phyloP scores from a whole-genome alignment of 139 green algal species.

The Helicosporidium sp. region DNA sequence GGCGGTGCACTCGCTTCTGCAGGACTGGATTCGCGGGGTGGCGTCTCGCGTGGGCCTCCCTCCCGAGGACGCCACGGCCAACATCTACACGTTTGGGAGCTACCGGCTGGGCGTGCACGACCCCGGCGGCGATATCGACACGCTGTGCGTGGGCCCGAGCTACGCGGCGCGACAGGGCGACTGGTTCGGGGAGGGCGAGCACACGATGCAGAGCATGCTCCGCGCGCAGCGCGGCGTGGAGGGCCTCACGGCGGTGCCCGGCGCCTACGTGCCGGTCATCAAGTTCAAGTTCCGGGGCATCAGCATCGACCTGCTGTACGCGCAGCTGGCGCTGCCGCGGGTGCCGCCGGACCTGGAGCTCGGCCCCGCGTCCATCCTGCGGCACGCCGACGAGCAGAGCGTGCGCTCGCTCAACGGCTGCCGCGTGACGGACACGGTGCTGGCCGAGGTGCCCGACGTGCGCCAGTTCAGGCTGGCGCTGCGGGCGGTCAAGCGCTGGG shows the following conservation, averaged over 20 bases:
- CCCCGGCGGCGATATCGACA: constrained; percentile 89
- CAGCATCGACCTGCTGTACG: constrained; percentile 84
- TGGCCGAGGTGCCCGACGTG: constrained; percentile 39
- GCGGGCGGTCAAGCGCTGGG: constrained; percentile 77
- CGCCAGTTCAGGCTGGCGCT: constrained; percentile 46
- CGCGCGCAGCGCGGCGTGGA: constrained; percentile 36
- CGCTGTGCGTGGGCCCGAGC: constrained; percentile 69
- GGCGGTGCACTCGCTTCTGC: constrained; percentile 19
- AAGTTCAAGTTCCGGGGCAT: constrained; percentile 80
- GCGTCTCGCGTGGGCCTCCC: constrained; percentile 6
- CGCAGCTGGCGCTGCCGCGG: constrained; percentile 30
- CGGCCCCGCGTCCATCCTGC: constrained; percentile 42
- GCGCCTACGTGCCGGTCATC: constrained; percentile 86
- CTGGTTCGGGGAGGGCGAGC: constrained; percentile 67
- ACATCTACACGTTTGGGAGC: constrained; percentile 85
- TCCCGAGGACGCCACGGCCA: constrained; percentile 47
- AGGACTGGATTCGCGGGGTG: constrained; percentile 28
- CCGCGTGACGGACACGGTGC: constrained; percentile 70
- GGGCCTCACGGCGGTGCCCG: constrained; percentile 57
- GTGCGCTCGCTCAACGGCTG: constrained; percentile 75
- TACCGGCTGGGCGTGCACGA: constrained; percentile 85
- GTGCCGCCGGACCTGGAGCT: constrained; percentile 58
- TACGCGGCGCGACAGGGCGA: constrained; percentile 54
- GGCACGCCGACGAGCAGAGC: constrained; percentile 64
- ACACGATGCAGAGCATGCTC: constrained; percentile 27